These are phyloP conservation scores for Coffea eugenioides DNA, from an alignment of 257 asterid genomes.

Conservation along the genomic window DNA sequence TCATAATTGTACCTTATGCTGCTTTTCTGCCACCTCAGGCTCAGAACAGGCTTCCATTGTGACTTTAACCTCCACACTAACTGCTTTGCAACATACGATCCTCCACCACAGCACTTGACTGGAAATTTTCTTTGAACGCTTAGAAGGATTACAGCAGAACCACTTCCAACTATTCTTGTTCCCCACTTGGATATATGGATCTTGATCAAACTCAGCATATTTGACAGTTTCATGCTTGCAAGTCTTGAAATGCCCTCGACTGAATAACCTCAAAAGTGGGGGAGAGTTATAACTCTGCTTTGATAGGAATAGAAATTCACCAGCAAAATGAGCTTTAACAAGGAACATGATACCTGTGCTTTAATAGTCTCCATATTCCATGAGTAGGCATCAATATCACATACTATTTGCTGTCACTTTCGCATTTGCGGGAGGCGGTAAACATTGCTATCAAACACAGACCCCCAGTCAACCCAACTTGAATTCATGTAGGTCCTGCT, in stretches of 20 bases:
- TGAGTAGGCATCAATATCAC: constrained; percentile 18
- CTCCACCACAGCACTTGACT: constrained; percentile 9
- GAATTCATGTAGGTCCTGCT: constrained; percentile 24
- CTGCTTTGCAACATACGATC: constrained; percentile 25
- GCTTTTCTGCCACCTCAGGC: constrained; percentile 27
- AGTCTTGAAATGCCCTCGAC: not conserved
- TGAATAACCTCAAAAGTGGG: not conserved
- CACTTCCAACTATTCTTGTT: constrained; percentile 17
- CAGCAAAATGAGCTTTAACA: not conserved
- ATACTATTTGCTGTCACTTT: constrained; percentile 28
- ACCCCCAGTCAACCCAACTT: constrained; percentile 23
- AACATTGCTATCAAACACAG: constrained; percentile 10
- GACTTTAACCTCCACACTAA: constrained; percentile 35
- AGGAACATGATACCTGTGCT: constrained; percentile 14
- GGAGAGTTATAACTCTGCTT: not conserved
- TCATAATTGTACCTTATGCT: constrained; percentile 41
- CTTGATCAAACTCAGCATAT: constrained; percentile 26
- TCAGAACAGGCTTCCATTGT: constrained; percentile 31
- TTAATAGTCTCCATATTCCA: constrained; percentile 19
- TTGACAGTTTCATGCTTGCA: constrained; percentile 16
- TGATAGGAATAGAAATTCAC: not conserved
- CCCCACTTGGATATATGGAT: constrained; percentile 23
- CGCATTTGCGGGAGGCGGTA: constrained; percentile 21
- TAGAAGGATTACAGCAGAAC: constrained; percentile 21
- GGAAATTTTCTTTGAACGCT: constrained; percentile 19